Percentiles rank a stretch among this genome's conserved stretches.
These are phyloP conservation scores for Lonicera japonica DNA, from an alignment of 129 eudicot species.

Conservation along the genomic window DNA sequence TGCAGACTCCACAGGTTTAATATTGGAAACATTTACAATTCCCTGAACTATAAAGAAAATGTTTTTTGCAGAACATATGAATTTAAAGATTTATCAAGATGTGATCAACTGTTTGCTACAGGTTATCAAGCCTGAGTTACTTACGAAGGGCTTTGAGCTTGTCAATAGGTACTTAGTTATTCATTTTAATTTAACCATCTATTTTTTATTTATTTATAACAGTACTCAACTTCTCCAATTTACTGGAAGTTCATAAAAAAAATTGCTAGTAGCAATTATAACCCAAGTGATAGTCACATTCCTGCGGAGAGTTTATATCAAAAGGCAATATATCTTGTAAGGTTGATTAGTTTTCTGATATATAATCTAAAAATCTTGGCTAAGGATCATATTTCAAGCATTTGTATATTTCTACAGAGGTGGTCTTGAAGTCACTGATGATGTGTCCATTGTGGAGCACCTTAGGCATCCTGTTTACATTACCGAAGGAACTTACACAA, in stretches of 20 bases:
- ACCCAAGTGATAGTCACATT: neutral
- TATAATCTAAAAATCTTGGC: neutral
- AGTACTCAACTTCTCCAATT: neutral
- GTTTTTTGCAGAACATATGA: neutral
- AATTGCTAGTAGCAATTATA: neutral
- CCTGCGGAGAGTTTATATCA: neutral
- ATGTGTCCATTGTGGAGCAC: conserved; percentile 97
- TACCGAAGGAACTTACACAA: conserved; percentile 93
- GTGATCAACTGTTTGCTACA: conserved; percentile 12
- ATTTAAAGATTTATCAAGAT: neutral
- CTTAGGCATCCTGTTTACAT: conserved; percentile 95
- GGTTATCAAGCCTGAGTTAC: conserved; percentile 86
- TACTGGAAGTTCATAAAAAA: neutral
- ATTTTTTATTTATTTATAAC: neutral
- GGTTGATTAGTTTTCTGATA: too few species aligned
- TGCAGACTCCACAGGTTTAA: conserved; percentile 98
- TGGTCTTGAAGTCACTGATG: conserved; percentile 95
- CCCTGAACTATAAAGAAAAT: neutral
- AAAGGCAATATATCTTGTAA: neutral
- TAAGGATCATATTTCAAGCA: neutral
- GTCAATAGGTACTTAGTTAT: conserved; percentile 65
- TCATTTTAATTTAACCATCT: conserved; percentile 2
- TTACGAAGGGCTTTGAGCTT: conserved; percentile 91
- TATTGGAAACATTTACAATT: conserved; percentile 4
- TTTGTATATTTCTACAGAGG: conserved; percentile 43